Evolutionary conservation across 2,329 filamentous ascomycete genomes (phyloP).

Genomic region (Colletotrichum plurivorum): DNA sequence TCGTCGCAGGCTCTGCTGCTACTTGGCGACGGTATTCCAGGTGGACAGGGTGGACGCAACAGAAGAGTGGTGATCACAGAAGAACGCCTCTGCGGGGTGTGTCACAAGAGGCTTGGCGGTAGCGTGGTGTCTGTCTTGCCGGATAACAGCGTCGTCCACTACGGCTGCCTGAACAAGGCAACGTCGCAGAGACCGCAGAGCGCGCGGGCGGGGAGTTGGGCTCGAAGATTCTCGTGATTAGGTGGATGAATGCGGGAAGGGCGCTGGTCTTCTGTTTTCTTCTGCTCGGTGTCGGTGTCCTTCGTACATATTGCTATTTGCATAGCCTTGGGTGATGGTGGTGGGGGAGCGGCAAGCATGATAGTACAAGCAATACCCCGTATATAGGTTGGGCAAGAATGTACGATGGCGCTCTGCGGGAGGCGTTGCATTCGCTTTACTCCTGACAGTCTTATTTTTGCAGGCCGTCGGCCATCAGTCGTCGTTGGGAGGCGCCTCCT

Average conservation of each 20-base stretch:
- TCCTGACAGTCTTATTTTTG: background rate
- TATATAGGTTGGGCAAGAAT: constrained; percentile 39
- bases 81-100: constrained; percentile 91
- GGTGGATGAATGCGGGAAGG: constrained; percentile 37
- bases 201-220: constrained; percentile 52
- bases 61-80: constrained; percentile 85
- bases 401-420: constrained; percentile 29
- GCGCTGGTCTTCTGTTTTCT: constrained; percentile 32
- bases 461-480: constrained; percentile 49
- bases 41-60: constrained; percentile 67
- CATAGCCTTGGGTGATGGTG: constrained; percentile 40
- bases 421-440: constrained; percentile 9
- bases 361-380: constrained; percentile 47
- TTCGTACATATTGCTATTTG: constrained; percentile 42
- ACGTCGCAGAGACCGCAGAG: constrained; percentile 53
- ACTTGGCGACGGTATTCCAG: constrained; percentile 76
- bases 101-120: constrained; percentile 91
- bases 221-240: constrained; percentile 50
- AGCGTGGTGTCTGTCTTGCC: constrained; percentile 93
- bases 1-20: constrained; percentile 80
- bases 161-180: constrained; percentile 78
- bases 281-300: constrained; percentile 29
- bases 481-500: constrained; percentile 81
- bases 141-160: constrained; percentile 85
- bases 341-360: constrained; percentile 42